phyloP scores from a whole-genome alignment of 2,329 filamentous ascomycete genomes.

The Juglanconis sp. region DNA sequence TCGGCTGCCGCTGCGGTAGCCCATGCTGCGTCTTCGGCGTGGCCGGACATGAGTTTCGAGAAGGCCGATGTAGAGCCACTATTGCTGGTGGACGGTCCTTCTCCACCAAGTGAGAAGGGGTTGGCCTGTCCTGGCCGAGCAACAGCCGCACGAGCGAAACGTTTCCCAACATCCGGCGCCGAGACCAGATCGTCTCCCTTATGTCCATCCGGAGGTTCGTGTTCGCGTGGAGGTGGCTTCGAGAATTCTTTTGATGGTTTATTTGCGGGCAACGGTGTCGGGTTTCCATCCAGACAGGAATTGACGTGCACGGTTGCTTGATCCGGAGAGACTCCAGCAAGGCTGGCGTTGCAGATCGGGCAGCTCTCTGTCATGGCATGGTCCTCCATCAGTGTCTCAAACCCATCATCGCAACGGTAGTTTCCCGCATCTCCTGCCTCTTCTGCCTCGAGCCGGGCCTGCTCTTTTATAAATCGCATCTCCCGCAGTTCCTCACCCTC shows the following conservation, averaged over 20 bases:
- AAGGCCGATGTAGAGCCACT: conserved; percentile 67
- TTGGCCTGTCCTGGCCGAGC: conserved; percentile 78
- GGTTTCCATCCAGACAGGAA: conserved; percentile 81
- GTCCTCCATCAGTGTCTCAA: conserved; percentile 28
- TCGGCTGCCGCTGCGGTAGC: conserved; percentile 79
- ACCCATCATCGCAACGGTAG: conserved; percentile 31
- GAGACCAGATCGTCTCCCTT: conserved; percentile 27
- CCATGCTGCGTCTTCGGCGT: conserved; percentile 90
- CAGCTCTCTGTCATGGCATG: conserved; percentile 49
- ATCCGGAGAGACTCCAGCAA: conserved; percentile 59
- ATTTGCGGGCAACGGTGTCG: conserved; percentile 52
- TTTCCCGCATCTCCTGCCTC: conserved; percentile 43
- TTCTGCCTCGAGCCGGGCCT: conserved; percentile 62
- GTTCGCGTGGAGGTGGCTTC: conserved; percentile 17
- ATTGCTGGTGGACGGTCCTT: conserved; percentile 17
- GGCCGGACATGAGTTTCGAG: conserved; percentile 85
- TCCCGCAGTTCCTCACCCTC: conserved; percentile 65
- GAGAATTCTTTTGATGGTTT: conserved; percentile 18
- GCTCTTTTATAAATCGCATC: conserved; percentile 72
- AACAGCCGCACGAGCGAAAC: conserved; percentile 65
- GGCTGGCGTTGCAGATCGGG: conserved; percentile 70
- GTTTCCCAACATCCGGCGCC: conserved; percentile 45
- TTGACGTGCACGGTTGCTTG: conserved; percentile 86
- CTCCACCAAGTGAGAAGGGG: conserved; percentile 60
- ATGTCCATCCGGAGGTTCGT: conserved; percentile 12